A percentile compares a stretch with the other conserved stretches of the same genome.
Evolutionary conservation across 1,284 basidiomycete genomes (phyloP).

Genomic region (Rhodotorula sp.): DNA sequence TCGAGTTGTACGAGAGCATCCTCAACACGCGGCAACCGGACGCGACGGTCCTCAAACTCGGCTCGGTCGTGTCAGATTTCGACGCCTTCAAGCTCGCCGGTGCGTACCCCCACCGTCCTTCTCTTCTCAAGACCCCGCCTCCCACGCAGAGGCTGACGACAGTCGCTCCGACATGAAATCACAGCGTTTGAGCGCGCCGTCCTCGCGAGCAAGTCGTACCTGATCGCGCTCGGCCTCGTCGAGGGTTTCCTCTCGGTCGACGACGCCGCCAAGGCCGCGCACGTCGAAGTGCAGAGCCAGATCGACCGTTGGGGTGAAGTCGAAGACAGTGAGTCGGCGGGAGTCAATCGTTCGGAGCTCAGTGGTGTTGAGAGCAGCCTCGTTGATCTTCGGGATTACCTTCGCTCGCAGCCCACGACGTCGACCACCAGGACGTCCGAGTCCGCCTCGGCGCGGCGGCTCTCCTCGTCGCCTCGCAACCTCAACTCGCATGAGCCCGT

Average conservation of each 20-base stretch:
- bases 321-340: slow-evolving; percentile 78
- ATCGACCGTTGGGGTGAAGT: slow-evolving; percentile 98
- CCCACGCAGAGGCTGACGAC: not conserved
- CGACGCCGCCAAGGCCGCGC: slow-evolving; percentile 76
- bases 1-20: slow-evolving; percentile 69
- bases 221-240: slow-evolving; percentile 82
- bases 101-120: slow-evolving; percentile 51
- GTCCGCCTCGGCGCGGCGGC: slow-evolving; percentile 79
- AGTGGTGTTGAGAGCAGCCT: not conserved
- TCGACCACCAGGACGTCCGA: slow-evolving; percentile 91
- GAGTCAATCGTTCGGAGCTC: not conserved
- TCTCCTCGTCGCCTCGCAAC: slow-evolving; percentile 28
- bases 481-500: slow-evolving; percentile 17
- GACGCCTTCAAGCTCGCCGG: slow-evolving; percentile 84
- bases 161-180: too few relatives aligned
- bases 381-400: slow-evolving; percentile 1
- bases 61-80: slow-evolving; percentile 60
- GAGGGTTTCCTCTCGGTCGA: slow-evolving; percentile 73
- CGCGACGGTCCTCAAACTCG: slow-evolving; percentile 64
- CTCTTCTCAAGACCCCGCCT: fast-evolving
- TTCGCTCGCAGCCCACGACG: slow-evolving; percentile 73
- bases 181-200: slow-evolving; percentile 88
- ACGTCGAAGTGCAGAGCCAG: slow-evolving; percentile 92
- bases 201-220: slow-evolving; percentile 85
- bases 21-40: slow-evolving; percentile 65